Conservation (phyloP, 1,284 basidiomycete genomes). For the Cryptococcus sp. region DNA sequence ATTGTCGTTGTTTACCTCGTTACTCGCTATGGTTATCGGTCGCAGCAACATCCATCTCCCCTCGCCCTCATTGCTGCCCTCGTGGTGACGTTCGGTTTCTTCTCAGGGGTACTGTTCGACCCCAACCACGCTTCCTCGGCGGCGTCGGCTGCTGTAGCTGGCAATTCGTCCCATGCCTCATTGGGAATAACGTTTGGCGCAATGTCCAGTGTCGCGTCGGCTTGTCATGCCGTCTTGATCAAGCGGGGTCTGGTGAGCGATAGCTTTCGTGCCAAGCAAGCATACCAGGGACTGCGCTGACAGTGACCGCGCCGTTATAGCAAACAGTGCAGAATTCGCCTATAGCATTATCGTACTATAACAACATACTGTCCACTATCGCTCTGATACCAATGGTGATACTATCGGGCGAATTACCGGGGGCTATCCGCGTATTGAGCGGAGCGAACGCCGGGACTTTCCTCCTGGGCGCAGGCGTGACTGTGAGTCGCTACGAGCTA, state of each 20-base stretch:
- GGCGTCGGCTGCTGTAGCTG: conserved; percentile 32
- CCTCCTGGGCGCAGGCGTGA: conserved; percentile 28
- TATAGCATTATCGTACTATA: conserved; percentile 34
- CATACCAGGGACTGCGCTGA: not conserved
- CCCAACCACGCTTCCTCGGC: conserved; percentile 60
- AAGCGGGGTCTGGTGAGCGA: conserved; percentile 27
- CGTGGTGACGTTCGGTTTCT: conserved; percentile 20
- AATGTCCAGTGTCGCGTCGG: conserved; percentile 28
- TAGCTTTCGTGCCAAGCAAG: not conserved
- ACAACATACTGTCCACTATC: conserved; percentile 31
- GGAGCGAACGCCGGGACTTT: conserved; percentile 21
- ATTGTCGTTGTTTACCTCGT: not conserved
- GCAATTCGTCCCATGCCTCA: conserved; percentile 30
- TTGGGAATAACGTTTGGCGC: conserved; percentile 32
- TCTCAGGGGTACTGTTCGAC: conserved; percentile 19
- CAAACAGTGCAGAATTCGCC: conserved; percentile 28
- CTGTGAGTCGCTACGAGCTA: too few species aligned
- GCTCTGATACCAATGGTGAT: conserved; percentile 28
- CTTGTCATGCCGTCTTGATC: conserved; percentile 36
- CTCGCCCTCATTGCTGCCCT: conserved; percentile 13
- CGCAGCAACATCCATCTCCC: conserved; percentile 60
- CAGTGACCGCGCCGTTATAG: not conserved
- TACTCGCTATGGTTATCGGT: not conserved
- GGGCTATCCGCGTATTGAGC: conserved; percentile 13
- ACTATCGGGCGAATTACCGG: conserved; percentile 25